Base-by-base conservation (phyloP, 345 rosid species). In the Eucalyptus tenuipes region DNA sequence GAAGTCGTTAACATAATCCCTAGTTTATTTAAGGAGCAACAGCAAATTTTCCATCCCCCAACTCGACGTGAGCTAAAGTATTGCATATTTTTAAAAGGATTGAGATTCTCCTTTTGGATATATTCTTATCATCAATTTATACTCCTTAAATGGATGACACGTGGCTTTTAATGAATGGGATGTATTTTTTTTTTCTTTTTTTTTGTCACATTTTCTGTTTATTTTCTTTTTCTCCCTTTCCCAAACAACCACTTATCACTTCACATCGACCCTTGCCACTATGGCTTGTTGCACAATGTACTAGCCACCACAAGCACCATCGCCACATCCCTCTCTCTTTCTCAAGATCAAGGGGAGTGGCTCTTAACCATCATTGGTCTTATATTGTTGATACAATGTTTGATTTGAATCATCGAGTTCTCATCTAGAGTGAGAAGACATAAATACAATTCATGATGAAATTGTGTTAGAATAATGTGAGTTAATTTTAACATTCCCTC, bases 281-380 rank as follows among this genome's bases (percentile, higher is more conserved):
- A 11, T 57, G 13, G 66, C 0, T 59, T 59, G n/a, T 59, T 0
- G n/a, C 29, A 0, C 66, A 27, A 59, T 59, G n/a, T 59, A 25
- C 29, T 59, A 25, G 66, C 66, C 66, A 1, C n/a, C 68, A 61
- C 59, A 61, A 0, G 0, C 17, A 29, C 17, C 68, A 61, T 61
- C 33, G 33, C 33, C 33, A 6, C 68, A 0, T 13, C 4, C 7
- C 33, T 61, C 68, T 61, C 44, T 42, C 44, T 8, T 14, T 13
- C 33, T 4, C 68, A 12, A 27, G 8, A 13, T 61, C 68, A 2
- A 29, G 27, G 17, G 68, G 1, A 61, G 9, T 61, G 68, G 68
- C 42, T 31, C 80, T 68, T 31, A 17, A 68, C 80, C 80, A 68
- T 16, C 2, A 37, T 1, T 17, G 1, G 80, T 68, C 2, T 33